Evolutionary conservation across 129 eudicot species (phyloP), one percentile per base, ranked within the genome.

Genomic region (Glebionis coronaria): DNA sequence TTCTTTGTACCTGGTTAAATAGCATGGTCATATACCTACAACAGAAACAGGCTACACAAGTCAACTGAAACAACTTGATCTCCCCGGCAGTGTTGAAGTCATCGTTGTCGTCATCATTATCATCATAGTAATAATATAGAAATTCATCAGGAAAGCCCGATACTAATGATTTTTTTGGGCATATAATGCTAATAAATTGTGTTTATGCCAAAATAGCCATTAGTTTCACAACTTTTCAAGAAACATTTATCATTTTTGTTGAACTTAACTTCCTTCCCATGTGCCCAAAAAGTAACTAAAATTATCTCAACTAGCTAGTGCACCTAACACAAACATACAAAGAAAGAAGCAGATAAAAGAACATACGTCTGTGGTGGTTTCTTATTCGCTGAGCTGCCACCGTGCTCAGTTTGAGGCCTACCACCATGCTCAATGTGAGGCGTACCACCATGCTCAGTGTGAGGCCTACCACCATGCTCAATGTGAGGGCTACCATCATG

Each of bases 41-140:
- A 15, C 3, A 51, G 56, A 51, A 51, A 7, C 56, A 51, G 20
- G 56, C 9, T 3, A 5, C 23, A 16, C 10, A 51, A 51, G 20
- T 5, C 20, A 51, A 15, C 56, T 5, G 8, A 51, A 51, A 15
- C 19, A 7, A n/a, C 56, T 51, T 65, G 63, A 15, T 63, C 20
- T 42, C 64, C 63, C 42, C 35, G 51, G 31, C 27, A 61, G 21
- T 19, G 15, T 35, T 66, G 29, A 49, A 65, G 9, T 66, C 47
- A 50, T 28, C 15, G 31, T 10, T 27, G 18, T 65, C 9, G 15
- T 23, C 27, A 7, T 35, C 42, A 6, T 7, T 10, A 6, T 35
- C 42, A 3, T 29, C 35, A 29, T 29, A 6, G 7, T 35, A 7
- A 35, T 35, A 35, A 35, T 6, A 35, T 6, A 10, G 42, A 7